Conservation (phyloP, 176 grass and related monocot species). For the Aegilops longissima region DNA sequence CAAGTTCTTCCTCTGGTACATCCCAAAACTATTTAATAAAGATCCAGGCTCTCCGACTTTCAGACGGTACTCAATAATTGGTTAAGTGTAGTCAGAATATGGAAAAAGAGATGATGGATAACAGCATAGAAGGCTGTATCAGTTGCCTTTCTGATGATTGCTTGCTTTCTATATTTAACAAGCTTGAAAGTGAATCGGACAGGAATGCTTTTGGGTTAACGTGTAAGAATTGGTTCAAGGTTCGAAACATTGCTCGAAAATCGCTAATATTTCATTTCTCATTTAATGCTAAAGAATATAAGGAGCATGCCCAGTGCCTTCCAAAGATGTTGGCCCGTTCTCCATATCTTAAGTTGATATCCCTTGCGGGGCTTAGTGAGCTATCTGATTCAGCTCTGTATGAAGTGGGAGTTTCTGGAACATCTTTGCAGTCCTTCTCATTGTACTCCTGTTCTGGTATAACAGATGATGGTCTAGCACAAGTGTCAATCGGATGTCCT, state of each 20-base stretch:
- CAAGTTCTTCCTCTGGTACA: slow-evolving; percentile 45
- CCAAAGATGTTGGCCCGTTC: slow-evolving; percentile 57
- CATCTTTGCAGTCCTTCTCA: slow-evolving; percentile 66
- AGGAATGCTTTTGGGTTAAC: slow-evolving; percentile 85
- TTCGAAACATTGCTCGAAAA: slow-evolving; percentile 68
- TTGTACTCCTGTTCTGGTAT: slow-evolving; percentile 80
- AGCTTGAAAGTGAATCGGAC: slow-evolving; percentile 52
- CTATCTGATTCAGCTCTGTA: slow-evolving; percentile 60
- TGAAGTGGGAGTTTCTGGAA: slow-evolving; percentile 43
- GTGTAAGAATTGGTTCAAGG: slow-evolving; percentile 73
- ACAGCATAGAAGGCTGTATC: slow-evolving; percentile 22
- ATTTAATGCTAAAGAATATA: slow-evolving; percentile 60
- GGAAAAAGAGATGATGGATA: slow-evolving; percentile 42
- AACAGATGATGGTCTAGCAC: slow-evolving; percentile 62
- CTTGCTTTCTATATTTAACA: slow-evolving; percentile 65
- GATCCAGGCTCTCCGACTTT: slow-evolving; percentile 55
- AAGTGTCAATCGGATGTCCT: slow-evolving; percentile 52
- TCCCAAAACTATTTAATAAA: slow-evolving; percentile 67
- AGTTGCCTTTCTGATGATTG: slow-evolving; percentile 67
- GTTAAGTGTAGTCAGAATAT: slow-evolving; percentile 25
- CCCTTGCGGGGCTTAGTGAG: slow-evolving; percentile 55
- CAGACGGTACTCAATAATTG: slow-evolving; percentile 33
- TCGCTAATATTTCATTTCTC: slow-evolving; percentile 64
- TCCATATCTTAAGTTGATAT: slow-evolving; percentile 58
- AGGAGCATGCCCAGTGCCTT: slow-evolving; percentile 56